Conservation (phyloP, 352 stramenopile species). For the Globisporangium recalcitrans region DNA sequence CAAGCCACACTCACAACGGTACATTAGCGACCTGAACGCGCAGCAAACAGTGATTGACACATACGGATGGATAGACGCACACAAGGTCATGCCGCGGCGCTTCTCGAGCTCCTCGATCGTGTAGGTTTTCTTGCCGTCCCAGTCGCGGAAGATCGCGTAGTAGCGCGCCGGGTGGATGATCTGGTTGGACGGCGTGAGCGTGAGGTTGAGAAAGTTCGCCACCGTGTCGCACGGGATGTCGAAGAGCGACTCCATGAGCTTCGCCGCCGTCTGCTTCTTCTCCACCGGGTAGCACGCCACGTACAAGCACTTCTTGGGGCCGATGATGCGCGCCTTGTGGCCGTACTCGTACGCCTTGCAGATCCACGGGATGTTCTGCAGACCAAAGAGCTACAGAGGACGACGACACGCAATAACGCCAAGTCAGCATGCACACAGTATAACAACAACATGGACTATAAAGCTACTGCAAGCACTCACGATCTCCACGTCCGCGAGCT, state of each 20-base stretch:
- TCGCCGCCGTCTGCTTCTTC: slow-evolving; percentile 64
- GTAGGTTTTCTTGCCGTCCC: slow-evolving; percentile 88
- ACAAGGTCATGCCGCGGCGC: slow-evolving; percentile 85
- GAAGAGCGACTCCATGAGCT: slow-evolving; percentile 84
- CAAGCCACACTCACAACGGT: neutral
- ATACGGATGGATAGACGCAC: slow-evolving; percentile 28
- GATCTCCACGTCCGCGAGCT: slow-evolving; percentile 52
- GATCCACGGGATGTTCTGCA: slow-evolving; percentile 94
- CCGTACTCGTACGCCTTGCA: slow-evolving; percentile 89
- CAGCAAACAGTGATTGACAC: neutral
- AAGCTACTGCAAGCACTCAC: slow-evolving; percentile 20
- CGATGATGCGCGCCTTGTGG: slow-evolving; percentile 87
- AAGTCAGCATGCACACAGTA: slow-evolving; percentile 17
- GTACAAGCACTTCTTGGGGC: slow-evolving; percentile 88
- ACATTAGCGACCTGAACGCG: neutral
- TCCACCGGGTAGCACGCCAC: slow-evolving; percentile 90
- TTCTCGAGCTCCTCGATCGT: slow-evolving; percentile 77
- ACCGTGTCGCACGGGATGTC: slow-evolving; percentile 89
- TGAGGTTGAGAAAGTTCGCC: slow-evolving; percentile 92
- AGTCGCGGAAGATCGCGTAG: slow-evolving; percentile 91
- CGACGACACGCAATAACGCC: slow-evolving; percentile 5
- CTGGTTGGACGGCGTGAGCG: slow-evolving; percentile 91
- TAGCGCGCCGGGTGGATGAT: slow-evolving; percentile 92
- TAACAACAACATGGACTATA: too few species aligned
- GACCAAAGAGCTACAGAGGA: slow-evolving; percentile 76